These are phyloP conservation scores for Fraxinus cuspidata DNA, from an alignment of 257 asterid species.

Conservation along the genomic window DNA sequence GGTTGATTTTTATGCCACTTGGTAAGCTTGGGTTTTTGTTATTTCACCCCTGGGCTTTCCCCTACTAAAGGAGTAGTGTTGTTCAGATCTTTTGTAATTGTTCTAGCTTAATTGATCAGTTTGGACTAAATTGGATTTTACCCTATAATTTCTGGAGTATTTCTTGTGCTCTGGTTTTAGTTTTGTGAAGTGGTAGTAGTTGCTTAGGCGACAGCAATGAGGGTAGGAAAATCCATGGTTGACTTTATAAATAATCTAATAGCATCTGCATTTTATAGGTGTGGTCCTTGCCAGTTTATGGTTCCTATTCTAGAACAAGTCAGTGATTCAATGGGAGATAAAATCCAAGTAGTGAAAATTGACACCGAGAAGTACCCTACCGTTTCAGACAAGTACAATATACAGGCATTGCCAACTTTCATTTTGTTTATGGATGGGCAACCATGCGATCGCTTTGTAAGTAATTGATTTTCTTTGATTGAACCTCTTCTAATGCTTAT, in stretches of 20 bases:
- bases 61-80: conserved; percentile 16
- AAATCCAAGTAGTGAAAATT: conserved; percentile 81
- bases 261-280: conserved; percentile 53
- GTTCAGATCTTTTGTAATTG: background rate
- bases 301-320: conserved; percentile 85
- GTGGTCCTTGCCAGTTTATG: conserved; percentile 98
- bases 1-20: conserved; percentile 97
- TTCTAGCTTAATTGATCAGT: conserved; percentile 7
- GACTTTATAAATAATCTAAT: conserved; percentile 1
- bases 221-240: background rate
- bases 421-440: conserved; percentile 86
- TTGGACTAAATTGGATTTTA: background rate
- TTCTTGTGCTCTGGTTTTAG: background rate
- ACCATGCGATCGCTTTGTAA: conserved; percentile 88
- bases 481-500: conserved; percentile 18
- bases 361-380: conserved; percentile 90
- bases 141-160: background rate
- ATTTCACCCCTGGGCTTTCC: background rate
- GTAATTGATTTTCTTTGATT: conserved; percentile 31
- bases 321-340: conserved; percentile 60
- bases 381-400: conserved; percentile 72
- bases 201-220: background rate
- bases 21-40: conserved; percentile 47
- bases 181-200: conserved; percentile 11
- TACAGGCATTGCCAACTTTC: conserved; percentile 92